phyloP scores from a whole-genome alignment of 1,284 basidiomycete species.

The Peniophora sp. region DNA sequence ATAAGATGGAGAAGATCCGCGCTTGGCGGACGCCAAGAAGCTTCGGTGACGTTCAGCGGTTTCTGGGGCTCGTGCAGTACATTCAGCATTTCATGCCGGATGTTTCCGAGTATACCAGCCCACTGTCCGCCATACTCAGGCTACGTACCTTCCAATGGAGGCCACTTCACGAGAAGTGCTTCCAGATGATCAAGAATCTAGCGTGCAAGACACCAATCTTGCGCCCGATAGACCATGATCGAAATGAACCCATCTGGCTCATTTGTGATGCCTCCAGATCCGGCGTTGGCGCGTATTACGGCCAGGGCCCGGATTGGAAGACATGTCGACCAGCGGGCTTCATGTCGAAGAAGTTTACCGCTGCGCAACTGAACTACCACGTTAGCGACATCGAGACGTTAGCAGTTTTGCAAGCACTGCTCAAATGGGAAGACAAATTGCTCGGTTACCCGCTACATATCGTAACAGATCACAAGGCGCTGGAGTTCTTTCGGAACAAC shows the following conservation, averaged over 20 bases:
- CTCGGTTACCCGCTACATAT: constrained; percentile 21
- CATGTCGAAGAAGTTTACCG: constrained; percentile 21
- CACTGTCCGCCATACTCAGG: neutral
- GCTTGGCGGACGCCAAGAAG: constrained; percentile 23
- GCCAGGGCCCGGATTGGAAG: constrained; percentile 13
- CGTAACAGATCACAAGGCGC: constrained; percentile 25
- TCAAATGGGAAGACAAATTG: constrained; percentile 16
- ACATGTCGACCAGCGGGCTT: constrained; percentile 14
- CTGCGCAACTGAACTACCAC: constrained; percentile 23
- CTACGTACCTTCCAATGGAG: neutral
- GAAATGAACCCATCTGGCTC: constrained; percentile 8
- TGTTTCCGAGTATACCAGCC: neutral
- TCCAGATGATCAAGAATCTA: neutral
- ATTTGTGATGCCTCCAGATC: constrained; percentile 14
- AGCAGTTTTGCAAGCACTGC: constrained; percentile 21
- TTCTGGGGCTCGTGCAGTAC: constrained; percentile 28
- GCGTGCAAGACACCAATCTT: neutral
- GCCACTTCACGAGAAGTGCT: neutral
- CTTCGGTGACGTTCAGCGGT: constrained; percentile 20
- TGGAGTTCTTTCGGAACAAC: constrained; percentile 21
- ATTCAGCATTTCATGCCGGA: constrained; percentile 9
- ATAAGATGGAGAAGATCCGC: constrained; percentile 21
- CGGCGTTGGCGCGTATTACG: constrained; percentile 13
- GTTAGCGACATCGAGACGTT: constrained; percentile 21
- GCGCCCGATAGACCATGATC: neutral